Evolutionary conservation across 1,284 basidiomycete genomes (phyloP), one percentile per base, ranked within the genome.

Genomic region (Cryptococcus jaspeensis): DNA sequence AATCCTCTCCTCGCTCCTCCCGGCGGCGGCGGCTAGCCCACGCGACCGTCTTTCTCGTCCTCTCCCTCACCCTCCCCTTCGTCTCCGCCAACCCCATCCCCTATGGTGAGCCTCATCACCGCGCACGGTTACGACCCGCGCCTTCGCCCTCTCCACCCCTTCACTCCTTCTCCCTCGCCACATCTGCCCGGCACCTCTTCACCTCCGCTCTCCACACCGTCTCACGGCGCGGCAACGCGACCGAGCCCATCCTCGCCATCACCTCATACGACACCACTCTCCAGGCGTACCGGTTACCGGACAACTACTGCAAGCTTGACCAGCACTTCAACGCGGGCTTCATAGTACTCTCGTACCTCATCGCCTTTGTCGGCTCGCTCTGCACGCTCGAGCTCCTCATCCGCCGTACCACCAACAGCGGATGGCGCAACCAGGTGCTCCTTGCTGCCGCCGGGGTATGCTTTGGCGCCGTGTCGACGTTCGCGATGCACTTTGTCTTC

Each of bases 401-500:
- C 22, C 65, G 66, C 18, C 70, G 78, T 35, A 80, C 79, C 2
- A 78, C 77, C 15, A 78, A 78, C 56, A 65, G 62, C 2, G 79
- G 79, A 23, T 52, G 61, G 32, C 67, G 69, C 43, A 80, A 80
- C 64, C 64, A 76, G 25, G 22, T 70, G 8, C 71, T 80, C 5
- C 67, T 80, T 1, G 54, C 75, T 8, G 66, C 72, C 1, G 78
- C 78, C 0, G 79, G 79, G 1, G 63, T 77, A 25, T 75, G 75
- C 38, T 80, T 80, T 52, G 79, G 79, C 11, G 70, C 72, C 5
- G 78, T 80, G 3, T 78, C 78, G 20, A 78, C 78, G 8, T 80
- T 79, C 52, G 73, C 73, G 52, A 77, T 78, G 76, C 76, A 78
- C 60, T 79, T 79, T 61, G 66, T 80, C 61, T 79, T 79, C 53